Percentiles rank a stretch among this genome's conserved stretches.
Conservation (phyloP, 164 flowering plant genomes). For the Euptelea pleiosperma region DNA sequence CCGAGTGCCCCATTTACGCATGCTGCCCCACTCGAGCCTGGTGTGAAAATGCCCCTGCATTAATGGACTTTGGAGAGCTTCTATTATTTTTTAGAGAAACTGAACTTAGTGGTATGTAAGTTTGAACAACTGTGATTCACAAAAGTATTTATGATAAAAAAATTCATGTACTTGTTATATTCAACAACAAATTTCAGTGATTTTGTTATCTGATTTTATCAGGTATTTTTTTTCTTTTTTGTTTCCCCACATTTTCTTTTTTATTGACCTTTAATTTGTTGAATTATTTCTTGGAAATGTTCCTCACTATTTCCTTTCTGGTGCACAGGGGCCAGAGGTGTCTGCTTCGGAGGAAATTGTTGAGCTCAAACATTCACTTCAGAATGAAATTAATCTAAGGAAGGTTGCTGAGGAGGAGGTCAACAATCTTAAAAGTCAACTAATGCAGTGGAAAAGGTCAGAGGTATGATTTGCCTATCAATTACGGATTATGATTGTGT, state of each 20-base stretch:
- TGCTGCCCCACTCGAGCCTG: too few species aligned
- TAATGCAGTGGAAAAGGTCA: conserved; percentile 52
- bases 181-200: neutral
- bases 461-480: conserved; percentile 52
- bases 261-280: neutral
- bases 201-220: neutral
- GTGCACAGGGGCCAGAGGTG: conserved; percentile 23
- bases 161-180: too few species aligned
- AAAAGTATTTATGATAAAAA: too few species aligned
- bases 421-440: conserved; percentile 53
- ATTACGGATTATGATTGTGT: neutral
- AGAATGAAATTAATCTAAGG: conserved; percentile 55
- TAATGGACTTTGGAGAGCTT: neutral
- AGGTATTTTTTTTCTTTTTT: neutral
- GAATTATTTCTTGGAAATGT: neutral
- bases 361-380: conserved; percentile 55
- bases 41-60: too few species aligned
- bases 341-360: conserved; percentile 44
- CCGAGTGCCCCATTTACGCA: too few species aligned
- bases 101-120: too few species aligned
- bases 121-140: too few species aligned
- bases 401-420: conserved; percentile 79
- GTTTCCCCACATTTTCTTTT: neutral
- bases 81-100: too few species aligned
- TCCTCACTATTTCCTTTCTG: neutral